Base-by-base conservation (phyloP, 768 basidiomycete species). In the Mycena vitilis region DNA sequence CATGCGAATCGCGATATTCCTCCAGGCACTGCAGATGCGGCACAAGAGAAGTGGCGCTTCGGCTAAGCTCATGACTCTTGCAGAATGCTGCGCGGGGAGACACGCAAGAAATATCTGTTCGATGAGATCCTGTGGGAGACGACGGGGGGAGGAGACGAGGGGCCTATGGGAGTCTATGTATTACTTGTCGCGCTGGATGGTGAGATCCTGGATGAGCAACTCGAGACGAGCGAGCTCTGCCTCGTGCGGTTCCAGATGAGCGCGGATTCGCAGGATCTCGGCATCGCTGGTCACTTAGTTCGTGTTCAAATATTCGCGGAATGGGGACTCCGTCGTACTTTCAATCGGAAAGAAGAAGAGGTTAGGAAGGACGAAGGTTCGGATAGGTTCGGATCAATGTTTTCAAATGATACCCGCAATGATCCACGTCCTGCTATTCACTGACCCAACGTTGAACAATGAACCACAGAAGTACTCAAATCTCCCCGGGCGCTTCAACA, bases 21-120 rank as follows among this genome's bases (percentile, higher is more conserved):
- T 11, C 78, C 78, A 78, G 55, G 72, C 67, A 1, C 71, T 66
- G 56, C 78, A 78, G n/a, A 78, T 71, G 13, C 60, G 74, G 4
- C 78, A 71, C 16, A 78, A 70, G 25, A 76, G 71, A 12, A 78
- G 69, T 4, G 78, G 77, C 4, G 70, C 37, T 40, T 34, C 40
- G 9, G 51, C 18, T 30, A 30, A 30, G 44, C 37, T 52, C 65
- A 66, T 66, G n/a, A 36, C 30, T 5, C 30, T 25, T 5, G 40
- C 30, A 23, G 48, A 61, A 8, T 42, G 45, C 15, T 44, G n/a
- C 12, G 38, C 23, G 5, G 48, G 48, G 34, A 66, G 25, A n/a
- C 58, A 60, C 22, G 9, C 25, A 15, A 60, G 20, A 44, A 66
- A 66, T 16, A 66, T 66, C n/a, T 30, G 10, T 40, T 63, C n/a